Conservation (phyloP, 305 asterid genomes). For the Fraxinus nigra region DNA sequence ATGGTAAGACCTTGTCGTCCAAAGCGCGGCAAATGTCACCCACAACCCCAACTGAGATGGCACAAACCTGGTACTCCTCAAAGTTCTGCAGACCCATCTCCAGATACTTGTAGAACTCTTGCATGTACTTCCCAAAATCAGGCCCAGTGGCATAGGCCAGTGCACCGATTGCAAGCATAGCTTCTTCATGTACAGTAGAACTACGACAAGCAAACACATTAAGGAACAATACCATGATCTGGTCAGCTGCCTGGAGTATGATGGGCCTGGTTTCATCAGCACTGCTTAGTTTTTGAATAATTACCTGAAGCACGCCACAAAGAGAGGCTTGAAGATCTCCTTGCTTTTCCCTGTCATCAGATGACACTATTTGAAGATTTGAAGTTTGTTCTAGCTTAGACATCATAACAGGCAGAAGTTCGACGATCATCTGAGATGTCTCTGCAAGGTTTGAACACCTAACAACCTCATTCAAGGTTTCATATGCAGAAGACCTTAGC, state of each 20-base stretch:
- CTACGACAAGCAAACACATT: conserved; percentile 84
- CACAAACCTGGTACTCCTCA: conserved; percentile 86
- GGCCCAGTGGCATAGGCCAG: conserved; percentile 80
- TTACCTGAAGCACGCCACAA: conserved; percentile 84
- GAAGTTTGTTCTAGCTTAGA: conserved; percentile 66
- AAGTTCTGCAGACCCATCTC: conserved; percentile 89
- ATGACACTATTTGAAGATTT: conserved; percentile 58
- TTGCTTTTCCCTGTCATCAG: conserved; percentile 90
- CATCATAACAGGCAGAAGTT: conserved; percentile 77
- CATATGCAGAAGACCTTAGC: conserved; percentile 75
- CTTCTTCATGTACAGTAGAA: conserved; percentile 90
- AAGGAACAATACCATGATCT: conserved; percentile 71
- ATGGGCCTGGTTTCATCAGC: conserved; percentile 59
- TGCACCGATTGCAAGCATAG: conserved; percentile 94
- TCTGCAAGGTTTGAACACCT: conserved; percentile 73
- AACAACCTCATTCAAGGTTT: conserved; percentile 82
- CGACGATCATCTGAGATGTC: conserved; percentile 58
- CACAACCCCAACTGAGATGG: conserved; percentile 86
- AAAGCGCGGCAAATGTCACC: conserved; percentile 88
- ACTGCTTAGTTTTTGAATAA: conserved; percentile 73
- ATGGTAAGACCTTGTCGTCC: conserved; percentile 77
- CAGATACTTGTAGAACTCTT: conserved; percentile 56
- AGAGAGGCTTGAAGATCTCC: conserved; percentile 84
- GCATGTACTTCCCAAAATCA: conserved; percentile 76
- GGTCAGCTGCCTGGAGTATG: conserved; percentile 73